These are phyloP conservation scores for Sphaerulina populicola DNA, from an alignment of 2,329 filamentous ascomycete species.

Conservation along the genomic window DNA sequence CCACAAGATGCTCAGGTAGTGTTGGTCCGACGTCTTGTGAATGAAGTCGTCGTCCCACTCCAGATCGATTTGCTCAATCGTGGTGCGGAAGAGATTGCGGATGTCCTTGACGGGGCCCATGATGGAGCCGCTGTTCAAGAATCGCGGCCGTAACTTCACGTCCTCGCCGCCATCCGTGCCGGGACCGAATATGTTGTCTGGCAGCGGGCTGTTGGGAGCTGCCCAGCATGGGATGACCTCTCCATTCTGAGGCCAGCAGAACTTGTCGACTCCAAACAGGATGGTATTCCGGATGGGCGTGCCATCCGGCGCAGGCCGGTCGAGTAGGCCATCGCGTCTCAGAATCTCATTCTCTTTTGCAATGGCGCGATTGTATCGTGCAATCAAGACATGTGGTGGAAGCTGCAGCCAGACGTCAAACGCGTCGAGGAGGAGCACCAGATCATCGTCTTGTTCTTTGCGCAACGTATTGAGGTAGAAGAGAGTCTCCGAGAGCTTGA, in stretches of 20 bases:
- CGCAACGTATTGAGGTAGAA: conserved; percentile 14
- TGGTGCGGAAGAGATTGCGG: conserved; percentile 9
- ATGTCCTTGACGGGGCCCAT: conserved; percentile 16
- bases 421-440: conserved; percentile 56
- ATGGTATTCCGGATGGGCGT: conserved; percentile 16
- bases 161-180: conserved; percentile 3
- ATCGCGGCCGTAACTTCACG: conserved; percentile 7
- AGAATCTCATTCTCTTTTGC: conserved; percentile 43
- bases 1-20: conserved; percentile 17
- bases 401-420: conserved; percentile 58
- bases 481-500: conserved; percentile 16
- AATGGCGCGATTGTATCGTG: conserved; percentile 53
- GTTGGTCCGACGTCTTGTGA: conserved; percentile 15
- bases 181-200: conserved; percentile 10
- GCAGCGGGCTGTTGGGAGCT: conserved; percentile 4
- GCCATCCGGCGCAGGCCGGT: conserved; percentile 3
- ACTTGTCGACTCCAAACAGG: conserved; percentile 25
- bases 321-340: background rate
- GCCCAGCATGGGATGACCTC: conserved; percentile 5
- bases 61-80: conserved; percentile 1
- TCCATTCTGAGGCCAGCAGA: conserved; percentile 24
- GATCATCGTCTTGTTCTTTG: conserved; percentile 39
- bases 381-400: conserved; percentile 53
- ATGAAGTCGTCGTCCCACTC: conserved; percentile 10
- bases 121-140: conserved; percentile 17